phyloP scores from a whole-genome alignment of 768 basidiomycete species.

The Hebeloma cylindrosporum region DNA sequence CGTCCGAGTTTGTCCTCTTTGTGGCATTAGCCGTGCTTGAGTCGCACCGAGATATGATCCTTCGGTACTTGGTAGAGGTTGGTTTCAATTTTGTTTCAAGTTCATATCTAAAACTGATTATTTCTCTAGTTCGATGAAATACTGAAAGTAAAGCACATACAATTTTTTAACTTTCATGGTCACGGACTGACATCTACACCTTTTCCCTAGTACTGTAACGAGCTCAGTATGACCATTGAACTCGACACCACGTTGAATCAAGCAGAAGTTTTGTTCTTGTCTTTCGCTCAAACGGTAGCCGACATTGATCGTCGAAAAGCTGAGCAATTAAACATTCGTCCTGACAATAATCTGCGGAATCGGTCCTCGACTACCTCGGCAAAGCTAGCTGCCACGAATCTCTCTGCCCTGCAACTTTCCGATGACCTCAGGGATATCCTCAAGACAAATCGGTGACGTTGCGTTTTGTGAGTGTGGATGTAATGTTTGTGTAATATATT shows the following conservation, averaged over 20 bases:
- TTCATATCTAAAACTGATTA: not conserved
- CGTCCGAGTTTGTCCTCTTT: conserved; percentile 86
- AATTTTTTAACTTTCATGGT: not conserved
- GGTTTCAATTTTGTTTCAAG: conserved; percentile 1
- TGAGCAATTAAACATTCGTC: conserved; percentile 47
- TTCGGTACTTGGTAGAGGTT: conserved; percentile 94
- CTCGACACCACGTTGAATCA: conserved; percentile 94
- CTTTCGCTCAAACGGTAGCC: conserved; percentile 84
- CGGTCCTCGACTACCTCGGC: conserved; percentile 18
- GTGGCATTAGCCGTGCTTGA: conserved; percentile 93
- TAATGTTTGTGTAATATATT: too few relatives aligned
- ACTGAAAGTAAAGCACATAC: conserved; percentile 48
- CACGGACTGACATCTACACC: not conserved
- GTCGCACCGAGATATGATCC: conserved; percentile 91
- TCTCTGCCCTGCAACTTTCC: conserved; percentile 51
- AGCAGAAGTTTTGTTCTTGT: conserved; percentile 94
- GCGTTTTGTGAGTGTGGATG: not conserved
- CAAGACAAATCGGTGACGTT: conserved; percentile 37
- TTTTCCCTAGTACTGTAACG: conserved; percentile 78
- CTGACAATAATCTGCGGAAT: conserved; percentile 29
- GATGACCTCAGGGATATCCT: conserved; percentile 64
- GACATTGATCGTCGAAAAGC: conserved; percentile 83
- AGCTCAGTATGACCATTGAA: conserved; percentile 95
- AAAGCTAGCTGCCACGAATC: conserved; percentile 26
- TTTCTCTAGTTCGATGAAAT: conserved; percentile 75